Conservation (phyloP, 306 rosid genomes). For the Citrullus mucosospermus region DNA sequence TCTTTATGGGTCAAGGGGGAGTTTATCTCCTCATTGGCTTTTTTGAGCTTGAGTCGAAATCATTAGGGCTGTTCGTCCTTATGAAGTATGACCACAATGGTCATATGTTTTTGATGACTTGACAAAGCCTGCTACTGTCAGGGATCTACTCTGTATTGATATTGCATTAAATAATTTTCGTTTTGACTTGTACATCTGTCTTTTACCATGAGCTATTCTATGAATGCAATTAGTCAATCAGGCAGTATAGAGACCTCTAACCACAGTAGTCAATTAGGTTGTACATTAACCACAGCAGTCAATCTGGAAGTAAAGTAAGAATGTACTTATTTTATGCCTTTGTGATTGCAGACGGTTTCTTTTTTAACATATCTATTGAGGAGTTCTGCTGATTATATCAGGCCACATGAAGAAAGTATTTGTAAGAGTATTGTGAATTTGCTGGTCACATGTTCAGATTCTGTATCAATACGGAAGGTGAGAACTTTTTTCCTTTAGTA, state of each 20-base stretch:
- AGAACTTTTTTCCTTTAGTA: constrained; percentile 9
- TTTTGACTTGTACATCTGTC: neutral
- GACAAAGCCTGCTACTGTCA: neutral
- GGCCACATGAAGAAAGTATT: constrained; percentile 97
- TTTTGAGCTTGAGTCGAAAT: neutral
- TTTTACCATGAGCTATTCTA: neutral
- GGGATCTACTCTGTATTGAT: neutral
- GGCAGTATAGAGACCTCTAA: neutral
- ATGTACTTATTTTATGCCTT: constrained; percentile 15
- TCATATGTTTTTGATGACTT: neutral
- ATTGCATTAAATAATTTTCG: neutral
- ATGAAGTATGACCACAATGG: neutral
- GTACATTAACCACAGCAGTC: neutral
- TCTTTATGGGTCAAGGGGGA: neutral
- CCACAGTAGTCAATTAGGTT: neutral
- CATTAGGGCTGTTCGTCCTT: neutral
- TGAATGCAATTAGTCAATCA: neutral
- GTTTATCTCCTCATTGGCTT: neutral
- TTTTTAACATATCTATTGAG: constrained; percentile 89
- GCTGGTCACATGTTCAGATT: constrained; percentile 95
- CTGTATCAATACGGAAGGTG: constrained; percentile 95
- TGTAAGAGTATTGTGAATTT: constrained; percentile 97
- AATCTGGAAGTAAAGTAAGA: neutral
- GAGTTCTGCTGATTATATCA: constrained; percentile 89
- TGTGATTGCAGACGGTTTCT: constrained; percentile 76